These are phyloP conservation scores for Teratosphaeria viscida DNA, from an alignment of 2,329 filamentous ascomycete species.

Conservation along the genomic window DNA sequence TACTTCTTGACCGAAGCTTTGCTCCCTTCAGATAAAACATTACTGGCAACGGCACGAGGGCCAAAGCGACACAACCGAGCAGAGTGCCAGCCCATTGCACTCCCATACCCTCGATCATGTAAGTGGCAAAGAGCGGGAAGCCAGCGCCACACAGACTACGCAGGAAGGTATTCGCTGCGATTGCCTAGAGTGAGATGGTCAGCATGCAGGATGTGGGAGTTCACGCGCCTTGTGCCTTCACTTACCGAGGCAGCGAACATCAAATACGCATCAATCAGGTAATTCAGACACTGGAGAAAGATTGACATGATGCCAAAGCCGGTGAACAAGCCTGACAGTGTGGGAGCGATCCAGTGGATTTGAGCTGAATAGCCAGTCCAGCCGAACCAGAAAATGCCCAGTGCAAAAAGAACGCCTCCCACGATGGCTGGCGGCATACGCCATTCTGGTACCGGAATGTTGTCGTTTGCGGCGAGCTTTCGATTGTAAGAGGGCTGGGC, in stretches of 20 bases:
- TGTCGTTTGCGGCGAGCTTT: constrained; percentile 35
- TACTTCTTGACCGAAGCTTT: constrained; percentile 27
- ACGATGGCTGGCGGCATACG: constrained; percentile 44
- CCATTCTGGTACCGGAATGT: constrained; percentile 48
- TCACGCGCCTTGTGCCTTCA: not conserved
- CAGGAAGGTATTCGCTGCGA: constrained; percentile 47
- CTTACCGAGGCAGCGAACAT: constrained; percentile 33
- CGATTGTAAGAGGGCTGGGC: constrained; percentile 20
- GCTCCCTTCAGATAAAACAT: constrained; percentile 35
- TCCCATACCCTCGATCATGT: constrained; percentile 33
- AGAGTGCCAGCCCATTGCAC: constrained; percentile 38
- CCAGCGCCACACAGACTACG: constrained; percentile 40
- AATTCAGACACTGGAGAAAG: constrained; percentile 49
- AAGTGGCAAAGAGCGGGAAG: constrained; percentile 44
- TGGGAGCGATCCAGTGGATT: constrained; percentile 20
- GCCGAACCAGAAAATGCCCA: constrained; percentile 27
- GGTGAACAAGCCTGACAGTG: constrained; percentile 40
- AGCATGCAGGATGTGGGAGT: not conserved
- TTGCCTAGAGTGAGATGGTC: constrained; percentile 30
- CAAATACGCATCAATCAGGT: constrained; percentile 49
- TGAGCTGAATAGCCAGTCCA: not conserved
- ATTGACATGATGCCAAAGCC: constrained; percentile 49
- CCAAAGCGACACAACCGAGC: constrained; percentile 33
- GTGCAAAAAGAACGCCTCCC: constrained; percentile 33
- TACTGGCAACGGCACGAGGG: constrained; percentile 35